A percentile compares a stretch with the other conserved stretches of the same genome.
phyloP scores from a whole-genome alignment of 2,329 filamentous ascomycete genomes.

The Hymenoscyphus repandus region DNA sequence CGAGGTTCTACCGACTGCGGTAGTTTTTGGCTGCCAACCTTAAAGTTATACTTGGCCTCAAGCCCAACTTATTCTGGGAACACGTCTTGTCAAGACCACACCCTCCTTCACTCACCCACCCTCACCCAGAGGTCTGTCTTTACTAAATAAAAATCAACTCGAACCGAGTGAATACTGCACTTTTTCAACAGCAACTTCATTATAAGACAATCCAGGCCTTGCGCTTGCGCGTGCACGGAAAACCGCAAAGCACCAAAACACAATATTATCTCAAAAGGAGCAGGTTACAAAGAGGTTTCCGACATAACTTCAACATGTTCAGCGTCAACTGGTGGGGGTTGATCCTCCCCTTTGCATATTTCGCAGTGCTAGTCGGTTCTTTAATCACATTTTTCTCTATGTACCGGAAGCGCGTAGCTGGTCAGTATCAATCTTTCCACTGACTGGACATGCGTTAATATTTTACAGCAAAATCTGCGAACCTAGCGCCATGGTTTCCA shows the following conservation, averaged over 20 bases:
- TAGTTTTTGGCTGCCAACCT: background rate
- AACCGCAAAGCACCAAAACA: too few relatives aligned
- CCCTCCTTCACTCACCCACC: background rate
- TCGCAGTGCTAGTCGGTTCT: constrained; percentile 79
- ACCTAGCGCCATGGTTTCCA: constrained; percentile 90
- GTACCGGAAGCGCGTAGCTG: constrained; percentile 86
- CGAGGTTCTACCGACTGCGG: background rate
- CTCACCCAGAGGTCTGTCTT: too few relatives aligned
- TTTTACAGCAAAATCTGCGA: constrained; percentile 64
- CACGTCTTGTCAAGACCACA: constrained; percentile 5
- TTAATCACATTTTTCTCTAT: constrained; percentile 88
- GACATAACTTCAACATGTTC: constrained; percentile 26
- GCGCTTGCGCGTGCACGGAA: too few relatives aligned
- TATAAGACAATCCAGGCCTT: background rate
- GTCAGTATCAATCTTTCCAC: constrained; percentile 41
- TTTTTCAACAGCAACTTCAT: background rate
- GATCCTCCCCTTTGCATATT: constrained; percentile 80
- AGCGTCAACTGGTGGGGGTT: constrained; percentile 75
- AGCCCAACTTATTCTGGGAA: constrained; percentile 1
- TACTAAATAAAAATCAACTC: too few relatives aligned
- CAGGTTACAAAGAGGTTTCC: background rate
- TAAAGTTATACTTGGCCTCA: constrained; percentile 17
- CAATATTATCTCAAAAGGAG: background rate
- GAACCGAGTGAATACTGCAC: too few relatives aligned
- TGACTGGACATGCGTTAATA: constrained; percentile 14